phyloP scores from a whole-genome alignment of 73 alveolate genomes.

The Paramecium caudatum region DNA sequence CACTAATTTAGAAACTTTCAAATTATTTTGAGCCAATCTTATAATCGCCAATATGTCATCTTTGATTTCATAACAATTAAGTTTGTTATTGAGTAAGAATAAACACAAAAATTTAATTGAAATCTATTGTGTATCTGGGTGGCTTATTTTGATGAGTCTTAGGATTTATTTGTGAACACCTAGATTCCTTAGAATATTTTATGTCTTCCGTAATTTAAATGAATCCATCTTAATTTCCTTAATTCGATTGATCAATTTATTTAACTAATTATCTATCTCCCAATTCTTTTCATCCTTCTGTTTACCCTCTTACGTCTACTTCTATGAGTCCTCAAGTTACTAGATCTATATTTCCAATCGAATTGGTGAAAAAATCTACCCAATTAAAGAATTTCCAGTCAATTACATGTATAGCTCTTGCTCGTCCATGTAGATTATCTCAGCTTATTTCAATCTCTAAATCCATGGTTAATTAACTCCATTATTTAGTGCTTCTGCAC shows the following conservation, averaged over 20 bases:
- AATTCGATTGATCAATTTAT: slow-evolving; percentile 48
- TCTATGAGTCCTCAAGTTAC: slow-evolving; percentile 18
- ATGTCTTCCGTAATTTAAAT: slow-evolving; percentile 45
- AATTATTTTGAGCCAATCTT: neutral
- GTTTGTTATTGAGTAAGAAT: neutral
- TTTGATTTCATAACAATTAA: slow-evolving; percentile 19
- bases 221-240: slow-evolving; percentile 46
- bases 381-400: slow-evolving; percentile 62
- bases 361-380: slow-evolving; percentile 39
- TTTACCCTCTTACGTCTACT: slow-evolving; percentile 15
- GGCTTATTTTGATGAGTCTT: neutral
- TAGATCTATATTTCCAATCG: slow-evolving; percentile 20
- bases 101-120: slow-evolving; percentile 42
- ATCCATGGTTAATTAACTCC: slow-evolving; percentile 47
- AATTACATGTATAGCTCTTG: slow-evolving; percentile 15
- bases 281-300: slow-evolving; percentile 42
- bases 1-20: slow-evolving; percentile 31
- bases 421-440: slow-evolving; percentile 20
- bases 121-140: neutral
- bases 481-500: slow-evolving; percentile 5
- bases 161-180: slow-evolving; percentile 29
- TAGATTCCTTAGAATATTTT: slow-evolving; percentile 55
- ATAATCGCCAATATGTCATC: neutral
- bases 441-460: neutral
- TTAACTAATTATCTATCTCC: slow-evolving; percentile 64